A percentile compares a stretch with the other conserved stretches of the same genome.
Evolutionary conservation across 1,284 basidiomycete species (phyloP).

Genomic region (Pyrrhoderma lamaoense): DNA sequence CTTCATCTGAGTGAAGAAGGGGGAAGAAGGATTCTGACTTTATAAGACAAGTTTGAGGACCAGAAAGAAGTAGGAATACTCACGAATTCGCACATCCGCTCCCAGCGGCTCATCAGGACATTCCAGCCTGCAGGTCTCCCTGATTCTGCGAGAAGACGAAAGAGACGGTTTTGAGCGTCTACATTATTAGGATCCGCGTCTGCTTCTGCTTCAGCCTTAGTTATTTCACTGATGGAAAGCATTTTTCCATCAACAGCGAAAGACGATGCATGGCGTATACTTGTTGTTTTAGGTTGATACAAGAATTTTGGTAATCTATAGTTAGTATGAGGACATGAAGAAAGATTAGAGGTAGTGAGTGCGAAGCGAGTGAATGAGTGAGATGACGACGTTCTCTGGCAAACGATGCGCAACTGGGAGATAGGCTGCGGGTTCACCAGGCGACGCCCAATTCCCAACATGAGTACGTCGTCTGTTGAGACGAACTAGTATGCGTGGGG

Average conservation of each 20-base stretch:
- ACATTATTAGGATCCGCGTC: conserved; percentile 64
- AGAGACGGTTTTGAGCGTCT: conserved; percentile 60
- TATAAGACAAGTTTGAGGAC: conserved; percentile 10
- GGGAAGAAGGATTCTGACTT: conserved; percentile 53
- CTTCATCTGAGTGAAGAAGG: conserved; percentile 56
- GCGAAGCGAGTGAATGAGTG: conserved; percentile 13
- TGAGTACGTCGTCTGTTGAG: background rate
- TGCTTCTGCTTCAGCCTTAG: conserved; percentile 65
- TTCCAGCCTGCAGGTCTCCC: conserved; percentile 62
- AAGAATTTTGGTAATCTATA: too few relatives aligned
- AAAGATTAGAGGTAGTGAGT: conserved; percentile 3
- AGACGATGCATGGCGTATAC: conserved; percentile 8
- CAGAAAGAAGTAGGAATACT: conserved; percentile 27
- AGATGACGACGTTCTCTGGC: conserved; percentile 6
- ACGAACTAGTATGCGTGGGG: background rate
- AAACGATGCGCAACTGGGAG: background rate
- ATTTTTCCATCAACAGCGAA: background rate
- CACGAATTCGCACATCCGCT: conserved; percentile 74
- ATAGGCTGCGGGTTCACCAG: conserved; percentile 5
- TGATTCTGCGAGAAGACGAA: conserved; percentile 55
- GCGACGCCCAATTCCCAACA: conserved; percentile 14
- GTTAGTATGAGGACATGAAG: background rate
- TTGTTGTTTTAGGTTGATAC: background rate
- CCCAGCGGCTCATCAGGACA: conserved; percentile 69
- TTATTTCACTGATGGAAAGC: conserved; percentile 35